Base-by-base conservation (phyloP, 257 asterid genomes). In the Solanum neorickii region DNA sequence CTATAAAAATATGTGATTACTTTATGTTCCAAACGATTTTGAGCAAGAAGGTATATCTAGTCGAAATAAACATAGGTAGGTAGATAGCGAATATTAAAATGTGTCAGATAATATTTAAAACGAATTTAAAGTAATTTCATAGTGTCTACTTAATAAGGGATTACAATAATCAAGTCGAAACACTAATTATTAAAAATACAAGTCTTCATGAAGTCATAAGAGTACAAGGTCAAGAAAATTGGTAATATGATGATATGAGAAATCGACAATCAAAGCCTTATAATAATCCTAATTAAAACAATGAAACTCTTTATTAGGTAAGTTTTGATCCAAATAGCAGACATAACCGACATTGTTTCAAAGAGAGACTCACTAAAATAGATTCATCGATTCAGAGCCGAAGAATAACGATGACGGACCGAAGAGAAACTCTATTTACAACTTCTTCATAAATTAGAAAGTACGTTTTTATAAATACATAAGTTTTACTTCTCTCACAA, bases 191-290 rank as follows among this genome's bases (percentile, higher is more conserved):
- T 0, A 3, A 62, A 62, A n/a, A n/a, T n/a, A 11, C 1, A 65
- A 11, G 1, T 2, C 16, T 65, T 2, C 4, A 0, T 12, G 4
- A 59, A 59, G 12, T 59, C 25, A 59, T 21, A 21, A 59, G 12
- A 21, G 5, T 9, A 20, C 14, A 65, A 65, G 31, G 16, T 62
- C 9, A 62, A 62, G 7, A 2, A 62, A 62, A 3, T 62, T 62
- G 70, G 0, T n/a, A 1, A n/a, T 16, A 1, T 52, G 25, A 12
- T 62, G 16, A 62, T 11, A n/a, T 12, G 1, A 1, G 29, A n/a
- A n/a, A 65, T n/a, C 1, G 9, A 4, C 1, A 2, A n/a, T n/a
- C 9, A 5, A 11, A 65, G 0, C 9, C 15, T 0, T n/a, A 65
- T n/a, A n/a, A 11, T 2, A 10, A 12, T n/a, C 33, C 16, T 65